Evolutionary conservation across 2,329 filamentous ascomycete genomes (phyloP), one percentile per base, ranked within the genome.

Genomic region (Penicillium sclerotigenum): DNA sequence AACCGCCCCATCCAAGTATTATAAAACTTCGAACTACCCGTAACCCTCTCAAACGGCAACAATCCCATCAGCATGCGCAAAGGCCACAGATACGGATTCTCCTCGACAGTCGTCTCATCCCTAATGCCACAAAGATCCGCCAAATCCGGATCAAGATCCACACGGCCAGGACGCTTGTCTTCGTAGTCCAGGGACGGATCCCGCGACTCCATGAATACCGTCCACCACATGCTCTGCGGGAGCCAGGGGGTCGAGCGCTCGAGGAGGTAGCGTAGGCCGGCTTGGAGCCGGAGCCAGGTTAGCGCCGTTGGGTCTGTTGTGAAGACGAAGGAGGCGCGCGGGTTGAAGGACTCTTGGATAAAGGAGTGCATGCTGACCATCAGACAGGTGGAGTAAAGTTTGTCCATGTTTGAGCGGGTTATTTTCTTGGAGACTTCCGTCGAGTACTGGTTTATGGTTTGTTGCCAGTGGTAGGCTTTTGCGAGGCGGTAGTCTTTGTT

Each of bases 391-490:
- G 72, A 73, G 56, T 75, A 70, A 5, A 76, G 65, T 2, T 65
- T 65, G 57, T 74, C 72, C 67, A 75, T 75, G 57, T 75, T 76
- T 6, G 71, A 46, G 6, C 57, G 52, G 4, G 62, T 63, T 22
- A 71, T 59, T 8, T 60, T 56, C 2, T 36, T 47, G 7, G 64
- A 48, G 14, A 77, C 57, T 46, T 73, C 74, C 5, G 58, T 50
- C 16, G 69, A 65, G 57, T 76, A 76, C 29, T 70, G 66, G 7
- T 57, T 60, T 31, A 77, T 68, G 11, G 73, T 68, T 28, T 66
- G 66, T 50, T 72, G 69, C 72, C 73, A 76, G 58, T 76, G 74
- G 53, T 72, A 71, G 4, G 69, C 64, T 61, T 70, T 70, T 31
- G 65, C 61, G 6, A 71, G 28, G 29, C 61, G 65, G 62, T 68